phyloP scores from a whole-genome alignment of 192 early-diverging fungal genomes.

The Coemansia guatemalensis region DNA sequence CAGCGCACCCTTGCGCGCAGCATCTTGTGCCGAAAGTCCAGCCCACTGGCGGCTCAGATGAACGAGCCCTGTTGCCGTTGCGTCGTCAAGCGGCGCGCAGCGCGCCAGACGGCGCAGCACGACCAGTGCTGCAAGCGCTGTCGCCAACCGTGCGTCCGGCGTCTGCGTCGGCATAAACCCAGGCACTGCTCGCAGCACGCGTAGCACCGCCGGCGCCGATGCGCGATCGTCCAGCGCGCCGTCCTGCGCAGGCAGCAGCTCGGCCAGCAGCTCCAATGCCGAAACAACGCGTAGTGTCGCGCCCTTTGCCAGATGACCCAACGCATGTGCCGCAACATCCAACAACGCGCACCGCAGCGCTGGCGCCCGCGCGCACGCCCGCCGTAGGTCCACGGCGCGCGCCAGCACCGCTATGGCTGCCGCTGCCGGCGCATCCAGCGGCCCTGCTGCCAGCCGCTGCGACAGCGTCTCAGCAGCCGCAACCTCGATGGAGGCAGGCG shows the following conservation, averaged over 20 bases:
- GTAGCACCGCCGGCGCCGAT: constrained; percentile 15
- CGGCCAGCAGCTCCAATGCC: constrained; percentile 35
- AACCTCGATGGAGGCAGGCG: constrained; percentile 21
- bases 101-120: constrained; percentile 18
- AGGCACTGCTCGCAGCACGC: neutral
- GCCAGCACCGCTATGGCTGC: constrained; percentile 1
- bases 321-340: constrained; percentile 10
- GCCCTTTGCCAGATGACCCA: neutral
- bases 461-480: constrained; percentile 24
- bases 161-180: neutral
- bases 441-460: constrained; percentile 4
- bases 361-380: constrained; percentile 25
- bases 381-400: constrained; percentile 29
- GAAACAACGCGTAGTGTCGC: constrained; percentile 6
- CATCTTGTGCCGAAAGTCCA: neutral
- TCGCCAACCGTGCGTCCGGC: neutral
- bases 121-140: constrained; percentile 16
- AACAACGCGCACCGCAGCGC: constrained; percentile 35
- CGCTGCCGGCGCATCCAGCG: neutral
- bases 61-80: constrained; percentile 17
- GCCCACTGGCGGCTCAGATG: constrained; percentile 28
- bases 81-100: constrained; percentile 17
- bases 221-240: constrained; percentile 20
- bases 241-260: constrained; percentile 27
- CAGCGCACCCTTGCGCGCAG: neutral